Evolutionary conservation across 495 filamentous ascomycete species (phyloP).

Genomic region (Thozetella sp.): DNA sequence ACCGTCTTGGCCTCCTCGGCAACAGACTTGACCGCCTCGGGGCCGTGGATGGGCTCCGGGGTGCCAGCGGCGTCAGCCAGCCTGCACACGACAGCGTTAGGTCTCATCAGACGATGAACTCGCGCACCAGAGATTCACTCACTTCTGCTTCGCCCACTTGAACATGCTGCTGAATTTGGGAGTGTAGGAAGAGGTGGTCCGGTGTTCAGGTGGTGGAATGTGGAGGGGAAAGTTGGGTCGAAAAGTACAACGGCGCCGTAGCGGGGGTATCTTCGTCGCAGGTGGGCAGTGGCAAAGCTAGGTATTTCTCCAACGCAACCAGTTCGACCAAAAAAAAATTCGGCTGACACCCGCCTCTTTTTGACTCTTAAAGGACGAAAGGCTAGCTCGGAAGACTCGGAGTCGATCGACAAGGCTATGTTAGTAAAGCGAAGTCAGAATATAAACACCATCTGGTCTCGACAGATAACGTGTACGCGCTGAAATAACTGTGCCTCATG

Average conservation of each 20-base stretch:
- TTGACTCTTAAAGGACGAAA: no score
- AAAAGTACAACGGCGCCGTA: slow-evolving; percentile 1
- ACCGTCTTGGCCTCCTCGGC: slow-evolving; percentile 75
- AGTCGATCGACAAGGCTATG: no score
- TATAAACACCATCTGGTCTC: slow-evolving; percentile 8
- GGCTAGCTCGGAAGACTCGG: no score
- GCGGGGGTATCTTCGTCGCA: not conserved
- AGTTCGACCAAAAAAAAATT: no score
- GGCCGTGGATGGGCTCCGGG: slow-evolving; percentile 94
- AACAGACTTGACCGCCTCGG: slow-evolving; percentile 83
- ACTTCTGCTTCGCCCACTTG: slow-evolving; percentile 52
- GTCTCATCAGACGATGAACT: not conserved
- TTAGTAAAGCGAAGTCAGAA: not conserved
- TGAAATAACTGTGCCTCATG: slow-evolving; percentile 12
- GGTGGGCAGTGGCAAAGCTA: not conserved
- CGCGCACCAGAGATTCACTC: slow-evolving; percentile 16
- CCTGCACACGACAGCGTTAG: slow-evolving; percentile 43
- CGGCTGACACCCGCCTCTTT: no score
- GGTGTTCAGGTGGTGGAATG: not conserved
- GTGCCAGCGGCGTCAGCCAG: slow-evolving; percentile 92
- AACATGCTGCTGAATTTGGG: slow-evolving; percentile 37
- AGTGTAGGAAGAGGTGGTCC: slow-evolving; percentile 11
- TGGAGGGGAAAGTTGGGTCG: not conserved
- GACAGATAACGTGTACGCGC: slow-evolving; percentile 6
- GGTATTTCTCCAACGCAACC: not conserved